These are phyloP conservation scores for Spirogloea muscicola DNA, from an alignment of 139 green algal species.

Conservation along the genomic window DNA sequence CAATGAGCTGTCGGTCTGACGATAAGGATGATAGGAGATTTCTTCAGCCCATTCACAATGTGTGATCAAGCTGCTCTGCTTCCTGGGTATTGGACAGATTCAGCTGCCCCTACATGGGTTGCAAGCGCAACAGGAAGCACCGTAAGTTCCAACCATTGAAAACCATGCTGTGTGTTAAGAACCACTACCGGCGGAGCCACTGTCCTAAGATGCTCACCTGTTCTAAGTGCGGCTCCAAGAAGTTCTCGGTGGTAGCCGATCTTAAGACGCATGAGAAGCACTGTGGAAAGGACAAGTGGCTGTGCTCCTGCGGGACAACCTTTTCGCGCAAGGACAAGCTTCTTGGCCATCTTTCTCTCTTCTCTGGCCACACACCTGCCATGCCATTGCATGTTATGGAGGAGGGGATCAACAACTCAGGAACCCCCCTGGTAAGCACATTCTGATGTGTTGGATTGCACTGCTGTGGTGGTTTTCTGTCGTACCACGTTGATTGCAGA, in stretches of 20 bases:
- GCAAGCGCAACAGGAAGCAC: constrained; percentile 43
- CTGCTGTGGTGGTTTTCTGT: no score
- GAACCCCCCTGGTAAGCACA: no score
- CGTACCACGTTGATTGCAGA: no score
- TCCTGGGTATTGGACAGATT: no score
- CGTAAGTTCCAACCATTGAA: constrained; percentile 30
- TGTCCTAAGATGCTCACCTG: constrained; percentile 43
- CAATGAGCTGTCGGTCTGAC: no score
- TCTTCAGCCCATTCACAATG: no score
- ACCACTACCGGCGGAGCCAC: constrained; percentile 39
- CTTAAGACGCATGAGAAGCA: constrained; percentile 47
- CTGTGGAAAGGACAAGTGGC: constrained; percentile 33
- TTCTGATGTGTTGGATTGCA: no score
- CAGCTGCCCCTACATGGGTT: constrained; percentile 35
- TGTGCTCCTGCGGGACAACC: constrained; percentile 37
- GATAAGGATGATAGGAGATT: no score
- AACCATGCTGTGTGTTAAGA: constrained; percentile 46
- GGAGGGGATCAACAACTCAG: constrained; percentile 18
- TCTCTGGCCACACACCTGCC: constrained; percentile 13
- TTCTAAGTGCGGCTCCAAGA: constrained; percentile 36
- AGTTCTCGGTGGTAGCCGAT: constrained; percentile 44
- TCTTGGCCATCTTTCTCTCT: constrained; percentile 17
- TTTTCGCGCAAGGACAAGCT: constrained; percentile 44
- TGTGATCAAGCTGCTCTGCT: no score
- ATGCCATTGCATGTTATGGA: constrained; percentile 26